Percentiles rank a stretch among this genome's conserved stretches.
These are phyloP conservation scores for Dendrobium officinale DNA, from an alignment of 106 monocot genomes.

Conservation along the genomic window DNA sequence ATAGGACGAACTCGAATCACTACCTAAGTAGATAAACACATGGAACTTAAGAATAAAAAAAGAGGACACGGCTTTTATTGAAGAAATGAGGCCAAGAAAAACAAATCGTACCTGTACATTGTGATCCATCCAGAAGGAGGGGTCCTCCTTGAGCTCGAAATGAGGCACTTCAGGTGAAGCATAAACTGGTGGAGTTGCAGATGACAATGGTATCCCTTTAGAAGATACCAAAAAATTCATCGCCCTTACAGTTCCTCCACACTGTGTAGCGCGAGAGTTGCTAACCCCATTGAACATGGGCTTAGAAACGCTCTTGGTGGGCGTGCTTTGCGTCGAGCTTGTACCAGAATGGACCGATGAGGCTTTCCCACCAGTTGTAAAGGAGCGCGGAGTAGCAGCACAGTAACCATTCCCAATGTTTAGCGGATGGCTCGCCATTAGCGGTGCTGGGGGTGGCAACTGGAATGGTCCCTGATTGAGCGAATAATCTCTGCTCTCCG, in stretches of 20 bases:
- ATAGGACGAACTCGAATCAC: conserved; percentile 88
- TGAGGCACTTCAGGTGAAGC: conserved; percentile 56
- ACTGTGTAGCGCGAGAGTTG: conserved; percentile 30
- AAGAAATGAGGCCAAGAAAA: background rate
- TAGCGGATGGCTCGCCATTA: conserved; percentile 16
- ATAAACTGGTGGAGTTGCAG: conserved; percentile 14
- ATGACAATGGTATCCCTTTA: conserved; percentile 27
- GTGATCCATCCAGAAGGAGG: conserved; percentile 94
- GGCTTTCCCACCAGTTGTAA: conserved; percentile 36
- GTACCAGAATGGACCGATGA: conserved; percentile 54
- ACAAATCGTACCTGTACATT: conserved; percentile 72
- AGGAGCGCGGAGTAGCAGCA: conserved; percentile 53
- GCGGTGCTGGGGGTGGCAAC: conserved; percentile 19
- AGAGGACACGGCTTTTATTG: background rate
- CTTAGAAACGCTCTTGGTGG: conserved; percentile 73
- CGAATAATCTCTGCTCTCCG: conserved; percentile 9
- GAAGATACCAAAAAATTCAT: conserved; percentile 27
- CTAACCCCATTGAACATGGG: conserved; percentile 25
- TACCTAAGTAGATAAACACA: conserved; percentile 40
- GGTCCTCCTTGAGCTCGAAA: conserved; percentile 84
- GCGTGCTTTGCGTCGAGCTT: conserved; percentile 76
- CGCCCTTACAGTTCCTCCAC: conserved; percentile 15
- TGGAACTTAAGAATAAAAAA: background rate
- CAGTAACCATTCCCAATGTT: conserved; percentile 14
- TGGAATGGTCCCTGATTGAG: conserved; percentile 12